A percentile compares a stretch with the other conserved stretches of the same genome.
phyloP scores from a whole-genome alignment of 768 basidiomycete genomes.

The Leccinum fibrillosum region DNA sequence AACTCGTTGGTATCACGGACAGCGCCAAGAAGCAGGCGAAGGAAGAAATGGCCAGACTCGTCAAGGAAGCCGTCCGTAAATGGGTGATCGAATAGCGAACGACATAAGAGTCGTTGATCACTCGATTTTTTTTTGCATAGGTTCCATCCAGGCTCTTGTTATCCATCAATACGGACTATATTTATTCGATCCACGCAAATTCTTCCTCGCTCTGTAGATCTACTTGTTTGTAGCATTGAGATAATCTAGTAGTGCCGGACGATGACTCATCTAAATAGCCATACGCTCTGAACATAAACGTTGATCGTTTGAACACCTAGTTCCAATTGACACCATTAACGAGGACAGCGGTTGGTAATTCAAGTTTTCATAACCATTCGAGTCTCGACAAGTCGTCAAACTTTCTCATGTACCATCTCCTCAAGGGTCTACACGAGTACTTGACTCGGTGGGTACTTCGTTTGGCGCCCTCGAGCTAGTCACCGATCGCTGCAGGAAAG shows the following conservation, averaged over 20 bases:
- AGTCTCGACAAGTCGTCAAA: neutral
- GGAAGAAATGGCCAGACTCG: conserved; percentile 69
- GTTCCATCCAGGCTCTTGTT: neutral
- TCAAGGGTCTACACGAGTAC: conserved; percentile 89
- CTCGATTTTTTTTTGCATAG: conserved; percentile 1
- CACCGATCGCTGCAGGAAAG: conserved; percentile 50
- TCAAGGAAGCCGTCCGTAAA: conserved; percentile 70
- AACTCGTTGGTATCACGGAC: conserved; percentile 72
- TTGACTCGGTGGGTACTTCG: conserved; percentile 61
- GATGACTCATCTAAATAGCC: neutral
- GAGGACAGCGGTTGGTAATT: neutral
- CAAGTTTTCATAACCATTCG: neutral
- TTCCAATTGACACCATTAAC: no score
- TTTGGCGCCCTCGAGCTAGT: neutral
- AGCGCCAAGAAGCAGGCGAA: conserved; percentile 82
- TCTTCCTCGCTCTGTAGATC: conserved; percentile 9
- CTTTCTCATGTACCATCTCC: conserved; percentile 80
- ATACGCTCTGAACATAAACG: neutral
- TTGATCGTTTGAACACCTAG: no score
- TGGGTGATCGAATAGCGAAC: conserved; percentile 56
- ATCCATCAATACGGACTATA: conserved; percentile 2
- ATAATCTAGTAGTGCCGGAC: conserved; percentile 6
- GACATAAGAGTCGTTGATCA: neutral
- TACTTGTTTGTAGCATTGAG: conserved; percentile 17
- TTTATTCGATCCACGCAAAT: conserved; percentile 12